Conservation (phyloP, 1,139 yeast genomes). For the Geotrichum restrictum region DNA sequence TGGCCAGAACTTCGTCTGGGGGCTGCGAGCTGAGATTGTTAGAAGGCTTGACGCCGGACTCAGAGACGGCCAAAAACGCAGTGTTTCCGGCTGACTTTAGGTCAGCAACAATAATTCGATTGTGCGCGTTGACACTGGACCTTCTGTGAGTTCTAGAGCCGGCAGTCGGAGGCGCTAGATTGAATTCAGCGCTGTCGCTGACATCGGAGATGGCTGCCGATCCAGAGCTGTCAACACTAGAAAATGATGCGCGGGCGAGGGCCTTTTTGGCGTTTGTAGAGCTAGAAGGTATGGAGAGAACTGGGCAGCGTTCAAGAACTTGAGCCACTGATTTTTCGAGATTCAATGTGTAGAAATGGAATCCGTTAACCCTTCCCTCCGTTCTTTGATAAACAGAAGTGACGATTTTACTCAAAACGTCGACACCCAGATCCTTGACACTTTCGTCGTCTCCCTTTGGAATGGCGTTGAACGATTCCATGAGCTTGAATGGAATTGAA, state of each 20-base stretch:
- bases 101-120: slow-evolving; percentile 44
- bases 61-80: slow-evolving; percentile 24
- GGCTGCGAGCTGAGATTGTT: slow-evolving; percentile 31
- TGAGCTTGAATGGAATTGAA: slow-evolving; percentile 59
- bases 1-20: slow-evolving; percentile 61
- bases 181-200: slow-evolving; percentile 7
- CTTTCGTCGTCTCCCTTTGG: slow-evolving; percentile 74
- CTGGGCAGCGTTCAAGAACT: slow-evolving; percentile 59
- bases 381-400: slow-evolving; percentile 51
- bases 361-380: slow-evolving; percentile 57
- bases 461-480: slow-evolving; percentile 52
- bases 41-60: slow-evolving; percentile 21
- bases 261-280: slow-evolving; percentile 27
- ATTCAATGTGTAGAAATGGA: slow-evolving; percentile 86
- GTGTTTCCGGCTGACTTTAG: slow-evolving; percentile 18
- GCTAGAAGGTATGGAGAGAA: slow-evolving; percentile 26
- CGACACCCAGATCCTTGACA: slow-evolving; percentile 81
- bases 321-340: slow-evolving; percentile 88
- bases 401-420: slow-evolving; percentile 62
- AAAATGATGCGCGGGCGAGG: slow-evolving; percentile 11
- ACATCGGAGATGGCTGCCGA: slow-evolving; percentile 38
- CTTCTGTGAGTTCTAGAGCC: slow-evolving; percentile 41
- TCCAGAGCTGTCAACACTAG: slow-evolving; percentile 10
- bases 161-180: slow-evolving; percentile 3
- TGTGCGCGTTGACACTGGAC: slow-evolving; percentile 48